Evolutionary conservation across 495 filamentous ascomycete genomes (phyloP), one percentile per base, ranked within the genome.

Genomic region (Xylaria intraflava): DNA sequence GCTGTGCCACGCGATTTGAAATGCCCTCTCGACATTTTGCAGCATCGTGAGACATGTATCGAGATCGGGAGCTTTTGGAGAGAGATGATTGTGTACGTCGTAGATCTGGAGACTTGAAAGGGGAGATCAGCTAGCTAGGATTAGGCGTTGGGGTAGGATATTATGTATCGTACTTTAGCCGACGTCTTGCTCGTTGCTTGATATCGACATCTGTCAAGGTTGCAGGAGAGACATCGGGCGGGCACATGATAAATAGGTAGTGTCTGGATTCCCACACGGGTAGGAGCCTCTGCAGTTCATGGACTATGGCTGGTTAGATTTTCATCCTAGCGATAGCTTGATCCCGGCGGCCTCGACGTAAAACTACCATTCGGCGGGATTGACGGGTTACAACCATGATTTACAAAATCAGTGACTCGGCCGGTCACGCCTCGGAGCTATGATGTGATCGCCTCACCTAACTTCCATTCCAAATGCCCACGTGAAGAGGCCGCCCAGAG

Each of bases 11-110:
- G 24, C 1, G 24, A 49, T 29, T 11, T 29, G 10, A 9, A 43
- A 22, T 53, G 30, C 27, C 26, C 26, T 29, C 31, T 30, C 22
- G 46, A 22, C 43, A 44, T 41, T 33, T 26, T 54, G 44, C 43
- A 47, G 23, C 44, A 54, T 0, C 30, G 26, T 47, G 16, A 47
- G 26, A 54, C 51, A 47, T 53, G 11, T 16, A 29, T 33, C 31
- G 9, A 33, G 29, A 43, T 51, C 39, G 19, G 24, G 38, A 17
- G 24, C 24, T 14, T 41, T 10, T 19, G 12, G 19, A 23, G 33
- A 20, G 19, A 42, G 7, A 9, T 14, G 9, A 24, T 5, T 43
- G 9, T 19, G 19, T 14, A 19, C 20, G 5, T 24, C 11, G 23
- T 16, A 30, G 35, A 20, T 2, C 12, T 4, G 6, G 2, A 2